These are phyloP conservation scores for Taphrina communis DNA, from an alignment of 1,139 yeast genomes.

Conservation along the genomic window DNA sequence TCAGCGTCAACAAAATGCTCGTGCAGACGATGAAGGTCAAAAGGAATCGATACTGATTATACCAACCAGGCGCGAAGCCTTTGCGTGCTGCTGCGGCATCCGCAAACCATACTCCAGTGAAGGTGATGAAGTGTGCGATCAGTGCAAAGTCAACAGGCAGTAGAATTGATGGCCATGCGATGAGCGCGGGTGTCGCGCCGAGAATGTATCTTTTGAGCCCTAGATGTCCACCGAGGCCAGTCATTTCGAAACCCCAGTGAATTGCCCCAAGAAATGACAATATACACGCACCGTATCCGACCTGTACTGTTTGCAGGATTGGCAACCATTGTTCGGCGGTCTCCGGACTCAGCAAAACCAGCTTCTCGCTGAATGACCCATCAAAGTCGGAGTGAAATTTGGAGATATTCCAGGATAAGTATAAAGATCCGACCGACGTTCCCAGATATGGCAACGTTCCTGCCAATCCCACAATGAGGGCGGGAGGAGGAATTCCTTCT, in stretches of 20 bases:
- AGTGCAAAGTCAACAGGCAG: conserved; percentile 37
- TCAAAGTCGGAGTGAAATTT: conserved; percentile 24
- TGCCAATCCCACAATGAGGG: conserved; percentile 38
- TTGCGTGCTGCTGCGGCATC: conserved; percentile 37
- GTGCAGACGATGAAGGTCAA: conserved; percentile 40
- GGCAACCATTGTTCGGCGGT: conserved; percentile 33
- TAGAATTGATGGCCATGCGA: conserved; percentile 42
- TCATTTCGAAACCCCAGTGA: conserved; percentile 42
- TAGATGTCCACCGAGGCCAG: conserved; percentile 37
- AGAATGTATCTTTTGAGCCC: conserved; percentile 27
- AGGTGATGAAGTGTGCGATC: conserved; percentile 39
- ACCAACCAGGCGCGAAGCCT: conserved; percentile 42
- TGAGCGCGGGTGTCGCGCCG: conserved; percentile 38
- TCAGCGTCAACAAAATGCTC: conserved; percentile 37
- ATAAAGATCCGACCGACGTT: conserved; percentile 31
- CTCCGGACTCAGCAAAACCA: conserved; percentile 29
- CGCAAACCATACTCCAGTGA: conserved; percentile 39
- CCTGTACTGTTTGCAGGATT: conserved; percentile 39
- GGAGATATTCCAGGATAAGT: conserved; percentile 37
- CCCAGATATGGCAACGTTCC: conserved; percentile 41
- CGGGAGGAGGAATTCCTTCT: conserved; percentile 39
- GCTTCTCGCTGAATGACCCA: conserved; percentile 27
- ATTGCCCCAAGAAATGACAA: conserved; percentile 39
- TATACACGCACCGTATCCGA: conserved; percentile 42
- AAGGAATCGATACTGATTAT: conserved; percentile 38